These are phyloP conservation scores for Sclerotinia minor DNA, from an alignment of 2,329 filamentous ascomycete species.

Conservation along the genomic window DNA sequence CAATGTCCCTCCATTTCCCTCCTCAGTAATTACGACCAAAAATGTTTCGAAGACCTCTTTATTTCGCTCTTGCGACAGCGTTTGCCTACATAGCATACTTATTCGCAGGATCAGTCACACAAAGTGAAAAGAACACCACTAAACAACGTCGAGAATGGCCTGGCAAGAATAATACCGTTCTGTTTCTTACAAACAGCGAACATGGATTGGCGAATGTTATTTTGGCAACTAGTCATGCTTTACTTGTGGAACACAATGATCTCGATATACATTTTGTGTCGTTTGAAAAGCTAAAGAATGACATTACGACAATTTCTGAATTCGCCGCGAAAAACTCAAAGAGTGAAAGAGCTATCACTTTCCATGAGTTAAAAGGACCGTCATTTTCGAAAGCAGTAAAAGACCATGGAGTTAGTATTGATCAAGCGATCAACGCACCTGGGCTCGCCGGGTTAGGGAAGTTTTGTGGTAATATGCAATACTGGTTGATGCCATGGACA, in stretches of 20 bases:
- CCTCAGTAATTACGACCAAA: not conserved
- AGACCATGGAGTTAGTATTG: not conserved
- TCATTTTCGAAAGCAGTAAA: not conserved
- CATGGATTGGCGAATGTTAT: constrained; percentile 49
- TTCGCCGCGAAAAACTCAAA: not conserved
- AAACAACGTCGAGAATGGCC: not conserved
- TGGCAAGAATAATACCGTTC: constrained; percentile 35
- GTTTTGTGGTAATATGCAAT: constrained; percentile 32
- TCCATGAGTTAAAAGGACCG: constrained; percentile 5
- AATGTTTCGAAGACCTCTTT: not conserved
- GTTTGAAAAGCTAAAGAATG: constrained; percentile 42
- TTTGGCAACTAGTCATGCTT: constrained; percentile 45
- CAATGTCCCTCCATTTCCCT: not conserved
- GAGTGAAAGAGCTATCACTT: constrained; percentile 1
- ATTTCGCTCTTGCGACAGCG: not conserved
- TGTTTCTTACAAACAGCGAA: constrained; percentile 48
- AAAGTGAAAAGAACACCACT: not conserved
- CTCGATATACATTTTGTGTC: constrained; percentile 48
- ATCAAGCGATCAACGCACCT: not conserved
- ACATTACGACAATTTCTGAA: constrained; percentile 34
- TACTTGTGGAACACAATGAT: constrained; percentile 41
- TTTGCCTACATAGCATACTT: constrained; percentile 10
- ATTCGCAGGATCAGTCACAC: not conserved
- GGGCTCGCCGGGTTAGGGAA: constrained; percentile 16
- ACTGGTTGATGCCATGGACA: constrained; percentile 41